Evolutionary conservation across 2,329 filamentous ascomycete species (phyloP).

Genomic region (Diaporthe capsici): DNA sequence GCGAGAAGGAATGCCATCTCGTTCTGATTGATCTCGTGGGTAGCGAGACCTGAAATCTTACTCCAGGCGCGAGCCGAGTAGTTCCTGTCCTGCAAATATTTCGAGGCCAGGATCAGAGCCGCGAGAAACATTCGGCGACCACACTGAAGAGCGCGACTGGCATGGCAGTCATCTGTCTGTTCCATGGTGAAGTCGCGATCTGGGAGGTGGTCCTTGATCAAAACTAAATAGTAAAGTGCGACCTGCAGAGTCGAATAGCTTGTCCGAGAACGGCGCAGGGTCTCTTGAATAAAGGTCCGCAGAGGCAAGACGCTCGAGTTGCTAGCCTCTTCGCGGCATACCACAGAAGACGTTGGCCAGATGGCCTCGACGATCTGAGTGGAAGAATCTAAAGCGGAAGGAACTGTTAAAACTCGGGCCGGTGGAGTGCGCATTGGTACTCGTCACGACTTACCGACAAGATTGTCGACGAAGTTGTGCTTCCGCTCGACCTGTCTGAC

Average conservation of each 20-base stretch:
- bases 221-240: conserved; percentile 93
- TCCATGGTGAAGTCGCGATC: conserved; percentile 88
- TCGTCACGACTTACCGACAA: conserved; percentile 85
- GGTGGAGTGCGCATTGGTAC: conserved; percentile 42
- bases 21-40: conserved; percentile 95
- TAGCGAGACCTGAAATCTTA: conserved; percentile 97
- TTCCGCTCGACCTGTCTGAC: conserved; percentile 92
- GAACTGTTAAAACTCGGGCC: conserved; percentile 42
- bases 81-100: conserved; percentile 98
- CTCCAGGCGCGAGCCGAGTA: conserved; percentile 98
- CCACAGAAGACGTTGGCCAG: conserved; percentile 90
- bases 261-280: conserved; percentile 91
- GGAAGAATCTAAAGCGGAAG: conserved; percentile 81
- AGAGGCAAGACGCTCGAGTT: conserved; percentile 87
- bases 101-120: conserved; percentile 94
- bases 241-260: conserved; percentile 99
- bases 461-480: conserved; percentile 94
- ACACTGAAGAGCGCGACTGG: conserved; percentile 88
- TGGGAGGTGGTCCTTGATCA: conserved; percentile 92
- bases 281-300: conserved; percentile 97
- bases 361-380: conserved; percentile 98
- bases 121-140: conserved; percentile 98
- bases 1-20: conserved; percentile 92
- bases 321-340: conserved; percentile 80
- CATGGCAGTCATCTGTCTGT: conserved; percentile 80